phyloP scores from a whole-genome alignment of 805 yeast species.

The Maudiozyma turicensis region DNA sequence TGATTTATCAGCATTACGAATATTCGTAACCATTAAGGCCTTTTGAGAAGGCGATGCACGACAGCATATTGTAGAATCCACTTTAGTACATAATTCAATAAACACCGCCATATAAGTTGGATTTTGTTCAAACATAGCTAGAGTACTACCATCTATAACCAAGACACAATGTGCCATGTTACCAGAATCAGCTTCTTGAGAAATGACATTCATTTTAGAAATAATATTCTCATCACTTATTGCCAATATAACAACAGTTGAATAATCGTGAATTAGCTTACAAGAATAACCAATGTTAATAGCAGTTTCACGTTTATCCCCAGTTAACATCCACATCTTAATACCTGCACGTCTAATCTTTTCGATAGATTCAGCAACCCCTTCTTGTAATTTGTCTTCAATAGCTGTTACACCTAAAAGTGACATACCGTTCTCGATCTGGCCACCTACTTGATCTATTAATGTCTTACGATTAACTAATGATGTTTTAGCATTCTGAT shows the following conservation, averaged over 20 bases:
- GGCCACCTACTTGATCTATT: conserved; percentile 64
- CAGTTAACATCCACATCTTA: conserved; percentile 96
- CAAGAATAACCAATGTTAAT: conserved; percentile 95
- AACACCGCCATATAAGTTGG: conserved; percentile 62
- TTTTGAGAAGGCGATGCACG: conserved; percentile 97
- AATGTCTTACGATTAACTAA: conserved; percentile 53
- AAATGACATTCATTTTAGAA: conserved; percentile 64
- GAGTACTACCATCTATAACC: conserved; percentile 89
- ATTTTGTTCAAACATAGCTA: conserved; percentile 64
- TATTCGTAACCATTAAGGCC: conserved; percentile 75
- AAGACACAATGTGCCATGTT: conserved; percentile 88
- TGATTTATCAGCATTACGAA: conserved; percentile 56
- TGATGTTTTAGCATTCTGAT: conserved; percentile 68
- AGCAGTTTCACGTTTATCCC: conserved; percentile 97
- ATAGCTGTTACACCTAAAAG: conserved; percentile 92
- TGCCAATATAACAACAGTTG: conserved; percentile 69
- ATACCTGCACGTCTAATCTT: conserved; percentile 88
- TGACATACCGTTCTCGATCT: conserved; percentile 58
- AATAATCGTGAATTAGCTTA: conserved; percentile 82
- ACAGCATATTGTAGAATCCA: conserved; percentile 89
- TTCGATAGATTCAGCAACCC: conserved; percentile 93
- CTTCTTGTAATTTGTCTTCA: conserved; percentile 91
- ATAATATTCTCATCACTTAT: conserved; percentile 48
- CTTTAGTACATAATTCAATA: conserved; percentile 73
- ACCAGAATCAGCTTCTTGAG: conserved; percentile 61